Evolutionary conservation across 1,284 basidiomycete species (phyloP).

Genomic region (Mycosarcoma mackinlayi): DNA sequence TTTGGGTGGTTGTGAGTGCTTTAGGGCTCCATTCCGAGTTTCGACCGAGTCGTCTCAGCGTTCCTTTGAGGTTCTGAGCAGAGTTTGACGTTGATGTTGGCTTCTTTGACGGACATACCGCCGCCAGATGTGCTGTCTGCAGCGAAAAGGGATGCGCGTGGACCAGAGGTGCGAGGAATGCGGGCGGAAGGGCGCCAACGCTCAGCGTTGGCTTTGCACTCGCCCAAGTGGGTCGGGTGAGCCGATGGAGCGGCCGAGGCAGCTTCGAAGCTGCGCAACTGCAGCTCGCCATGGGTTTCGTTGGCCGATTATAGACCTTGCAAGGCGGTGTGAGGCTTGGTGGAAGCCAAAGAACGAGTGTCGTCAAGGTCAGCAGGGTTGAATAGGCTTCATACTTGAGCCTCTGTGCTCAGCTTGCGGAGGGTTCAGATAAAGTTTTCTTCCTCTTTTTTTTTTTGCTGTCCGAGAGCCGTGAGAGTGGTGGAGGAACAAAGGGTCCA

Average conservation of each 20-base stretch:
- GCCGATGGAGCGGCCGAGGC: constrained; percentile 7
- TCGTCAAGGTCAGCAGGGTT: too few relatives aligned
- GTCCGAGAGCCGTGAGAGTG: neutral
- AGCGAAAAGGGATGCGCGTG: constrained; percentile 15
- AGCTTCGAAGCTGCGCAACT: constrained; percentile 12
- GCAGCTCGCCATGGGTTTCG: constrained; percentile 12
- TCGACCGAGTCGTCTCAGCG: constrained; percentile 21
- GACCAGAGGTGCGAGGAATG: constrained; percentile 21
- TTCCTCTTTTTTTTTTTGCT: neutral
- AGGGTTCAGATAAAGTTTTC: neutral
- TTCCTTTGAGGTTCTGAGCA: constrained; percentile 24
- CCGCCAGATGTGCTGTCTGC: neutral
- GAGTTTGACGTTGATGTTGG: constrained; percentile 8
- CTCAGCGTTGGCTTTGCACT: neutral
- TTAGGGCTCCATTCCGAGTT: constrained; percentile 17
- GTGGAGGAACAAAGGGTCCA: constrained; percentile 6
- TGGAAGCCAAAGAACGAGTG: too few relatives aligned
- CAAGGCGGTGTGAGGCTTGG: too few relatives aligned
- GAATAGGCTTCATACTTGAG: too few relatives aligned
- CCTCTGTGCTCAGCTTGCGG: too few relatives aligned
- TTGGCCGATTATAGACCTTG: too few relatives aligned
- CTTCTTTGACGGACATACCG: neutral
- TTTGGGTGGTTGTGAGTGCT: neutral
- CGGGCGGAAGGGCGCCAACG: constrained; percentile 10
- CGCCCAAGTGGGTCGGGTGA: constrained; percentile 1